Evolutionary conservation across 2,329 filamentous ascomycete species (phyloP), one percentile per base, ranked within the genome.

Genomic region (Xylariaceae sp.): DNA sequence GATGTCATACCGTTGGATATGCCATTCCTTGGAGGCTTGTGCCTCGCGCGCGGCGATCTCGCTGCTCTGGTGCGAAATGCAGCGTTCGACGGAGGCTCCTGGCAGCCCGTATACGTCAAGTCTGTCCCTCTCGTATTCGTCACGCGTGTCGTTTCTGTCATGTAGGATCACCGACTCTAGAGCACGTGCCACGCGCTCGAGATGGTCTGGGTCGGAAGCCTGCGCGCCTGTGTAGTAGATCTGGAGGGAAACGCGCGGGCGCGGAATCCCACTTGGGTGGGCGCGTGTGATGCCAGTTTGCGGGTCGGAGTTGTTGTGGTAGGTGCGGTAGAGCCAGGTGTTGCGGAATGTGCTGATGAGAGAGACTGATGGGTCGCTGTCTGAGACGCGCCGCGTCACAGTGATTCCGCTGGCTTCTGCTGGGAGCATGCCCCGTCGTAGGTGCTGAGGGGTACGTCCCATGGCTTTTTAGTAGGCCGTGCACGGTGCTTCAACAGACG

Each of bases 61-160:
- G 49, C 29, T 21, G n/a, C 29, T 37, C 40, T 52, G 39, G 31
- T 52, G 49, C 29, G 11, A n/a, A n/a, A 52, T 28, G 49, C 39
- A 52, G 40, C 40, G 40, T 29, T 43, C 40, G 21, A 43, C 40
- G 40, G 40, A 43, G 40, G 40, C 40, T 43, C 40, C 40, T 29
- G 40, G 39, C 29, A 52, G 21, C 28, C 48, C 48, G 16, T 52
- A 52, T 21, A 52, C 48, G 48, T 52, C 48, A 12, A 52, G 37
- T 16, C 48, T 23, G 39, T 44, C 48, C 17, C 39, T 24, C 36
- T 52, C 48, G 26, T 43, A 43, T 29, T 43, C 40, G 26, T 43
- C 40, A 17, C 40, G 40, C 21, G 40, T 43, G 40, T 43, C 40
- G 16, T 51, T 40, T 34, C 28, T 43, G 19, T n/a, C 21, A 4